Evolutionary conservation across 2,329 filamentous ascomycete species (phyloP).

Genomic region (Leptosphaerulina australis): DNA sequence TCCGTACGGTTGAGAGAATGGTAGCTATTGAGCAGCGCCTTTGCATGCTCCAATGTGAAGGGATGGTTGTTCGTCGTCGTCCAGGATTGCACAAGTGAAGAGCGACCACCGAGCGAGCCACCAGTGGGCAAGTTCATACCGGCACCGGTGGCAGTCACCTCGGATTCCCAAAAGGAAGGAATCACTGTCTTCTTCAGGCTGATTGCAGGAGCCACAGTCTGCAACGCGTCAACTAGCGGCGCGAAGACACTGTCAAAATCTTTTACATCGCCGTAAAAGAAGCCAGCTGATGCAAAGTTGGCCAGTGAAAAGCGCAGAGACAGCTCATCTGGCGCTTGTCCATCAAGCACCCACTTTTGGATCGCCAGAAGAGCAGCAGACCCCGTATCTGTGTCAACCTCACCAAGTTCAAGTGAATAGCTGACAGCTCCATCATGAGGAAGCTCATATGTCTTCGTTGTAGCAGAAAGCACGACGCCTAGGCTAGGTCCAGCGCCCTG

Average conservation of each 20-base stretch:
- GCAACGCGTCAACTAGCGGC: conserved; percentile 19
- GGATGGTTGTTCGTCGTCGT: conserved; percentile 20
- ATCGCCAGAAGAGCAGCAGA: conserved; percentile 20
- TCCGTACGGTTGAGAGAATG: conserved; percentile 24
- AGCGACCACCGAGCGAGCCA: conserved; percentile 22
- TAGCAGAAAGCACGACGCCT: conserved; percentile 19
- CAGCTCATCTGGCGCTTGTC: conserved; percentile 18
- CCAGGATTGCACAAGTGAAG: conserved; percentile 25
- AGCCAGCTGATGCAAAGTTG: conserved; percentile 17
- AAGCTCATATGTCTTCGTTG: conserved; percentile 14
- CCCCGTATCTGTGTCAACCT: neutral
- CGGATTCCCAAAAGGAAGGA: conserved; percentile 26
- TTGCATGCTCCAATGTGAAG: conserved; percentile 18
- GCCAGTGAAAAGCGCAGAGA: conserved; percentile 22
- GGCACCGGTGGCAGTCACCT: conserved; percentile 12
- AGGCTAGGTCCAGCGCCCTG: conserved; percentile 21
- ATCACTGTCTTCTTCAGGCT: conserved; percentile 18
- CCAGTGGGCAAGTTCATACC: conserved; percentile 24
- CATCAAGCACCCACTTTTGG: conserved; percentile 21
- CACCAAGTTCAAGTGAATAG: conserved; percentile 15
- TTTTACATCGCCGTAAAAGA: conserved; percentile 21
- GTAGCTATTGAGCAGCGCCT: conserved; percentile 19
- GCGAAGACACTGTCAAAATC: conserved; percentile 19
- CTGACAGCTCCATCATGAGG: conserved; percentile 14
- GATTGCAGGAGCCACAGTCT: conserved; percentile 2